phyloP scores from a whole-genome alignment of 2,329 filamentous ascomycete genomes.

The Exophiala aquamarina region DNA sequence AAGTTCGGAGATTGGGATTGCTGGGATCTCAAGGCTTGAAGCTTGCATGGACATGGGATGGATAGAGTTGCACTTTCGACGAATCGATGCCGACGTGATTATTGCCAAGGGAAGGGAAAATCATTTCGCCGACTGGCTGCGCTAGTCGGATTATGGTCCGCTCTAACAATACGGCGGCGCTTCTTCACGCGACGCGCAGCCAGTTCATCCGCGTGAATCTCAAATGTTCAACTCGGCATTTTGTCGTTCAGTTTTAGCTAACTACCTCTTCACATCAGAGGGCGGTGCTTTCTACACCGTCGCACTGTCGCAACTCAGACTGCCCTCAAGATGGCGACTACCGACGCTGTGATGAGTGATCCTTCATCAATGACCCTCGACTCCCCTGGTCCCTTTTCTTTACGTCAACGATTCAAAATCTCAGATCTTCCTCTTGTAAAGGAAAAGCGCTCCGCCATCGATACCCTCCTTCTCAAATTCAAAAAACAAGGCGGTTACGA shows the following conservation, averaged over 20 bases:
- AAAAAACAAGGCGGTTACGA: constrained; percentile 69
- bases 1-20: constrained; percentile 5
- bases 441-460: constrained; percentile 58
- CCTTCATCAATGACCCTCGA: constrained; percentile 9
- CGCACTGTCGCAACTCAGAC: background rate
- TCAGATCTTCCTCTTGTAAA: constrained; percentile 62
- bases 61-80: too few relatives aligned
- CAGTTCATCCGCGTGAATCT: too few relatives aligned
- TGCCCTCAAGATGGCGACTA: constrained; percentile 1
- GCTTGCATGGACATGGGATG: too few relatives aligned
- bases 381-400: constrained; percentile 16
- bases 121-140: too few relatives aligned
- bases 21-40: constrained; percentile 2
- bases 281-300: too few relatives aligned
- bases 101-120: too few relatives aligned
- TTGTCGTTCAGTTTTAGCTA: too few relatives aligned
- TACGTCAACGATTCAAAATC: constrained; percentile 53
- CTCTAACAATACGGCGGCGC: too few relatives aligned
- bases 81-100: too few relatives aligned
- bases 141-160: too few relatives aligned
- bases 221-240: too few relatives aligned
- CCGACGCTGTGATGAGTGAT: constrained; percentile 23
- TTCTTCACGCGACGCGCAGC: too few relatives aligned
- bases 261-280: background rate
- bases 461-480: constrained; percentile 61